Base-by-base conservation (phyloP, 2,329 filamentous ascomycete genomes). In the Balansia obtecta region DNA sequence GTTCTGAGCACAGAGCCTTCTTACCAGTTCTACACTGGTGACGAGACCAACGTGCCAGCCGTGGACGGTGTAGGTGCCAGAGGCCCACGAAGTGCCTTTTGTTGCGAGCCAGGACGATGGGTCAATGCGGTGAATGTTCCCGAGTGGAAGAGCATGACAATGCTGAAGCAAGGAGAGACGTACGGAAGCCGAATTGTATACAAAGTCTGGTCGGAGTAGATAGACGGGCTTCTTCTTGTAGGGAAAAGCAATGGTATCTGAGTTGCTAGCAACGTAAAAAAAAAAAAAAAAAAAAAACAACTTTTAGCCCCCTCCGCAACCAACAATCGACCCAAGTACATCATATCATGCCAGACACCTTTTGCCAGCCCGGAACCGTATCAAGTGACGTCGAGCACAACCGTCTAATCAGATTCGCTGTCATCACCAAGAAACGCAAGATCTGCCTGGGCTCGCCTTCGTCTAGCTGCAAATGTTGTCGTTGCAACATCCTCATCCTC, bases 11-110 rank as follows among this genome's bases (percentile, higher is more conserved):
- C 91, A 0, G 91, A 97, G 72, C 93, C 93, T 0, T 87, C 88
- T 0, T 97, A 96, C 74, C 91, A 97, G 67, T 95, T 96, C 71
- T 97, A 97, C 70, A 94, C 89, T 0, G 93, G 91, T 56, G 84
- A 86, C 62, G 84, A 82, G 62, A 89, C 94, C 56, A 72, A 93
- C 59, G 84, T 95, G 12, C 84, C 86, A 0, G 83, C 72, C 32
- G 72, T 81, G 3, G 75, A 73, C n/a, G 74, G 74, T 2, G 66
- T 78, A 30, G 79, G 84, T 0, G 82, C 83, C 1, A 77, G 87
- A 46, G 79, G 76, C 0, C 63, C 79, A 4, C 78, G 88, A 46
- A 80, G 83, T 43, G 91, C 86, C 0, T 94, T 97, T 71, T 95
- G 89, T 66, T 83, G 95, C 42, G 93, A 98, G 73, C 90, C 91